Base-by-base conservation (phyloP, 1,139 yeast species). In the Oligophagozyma castellii region DNA sequence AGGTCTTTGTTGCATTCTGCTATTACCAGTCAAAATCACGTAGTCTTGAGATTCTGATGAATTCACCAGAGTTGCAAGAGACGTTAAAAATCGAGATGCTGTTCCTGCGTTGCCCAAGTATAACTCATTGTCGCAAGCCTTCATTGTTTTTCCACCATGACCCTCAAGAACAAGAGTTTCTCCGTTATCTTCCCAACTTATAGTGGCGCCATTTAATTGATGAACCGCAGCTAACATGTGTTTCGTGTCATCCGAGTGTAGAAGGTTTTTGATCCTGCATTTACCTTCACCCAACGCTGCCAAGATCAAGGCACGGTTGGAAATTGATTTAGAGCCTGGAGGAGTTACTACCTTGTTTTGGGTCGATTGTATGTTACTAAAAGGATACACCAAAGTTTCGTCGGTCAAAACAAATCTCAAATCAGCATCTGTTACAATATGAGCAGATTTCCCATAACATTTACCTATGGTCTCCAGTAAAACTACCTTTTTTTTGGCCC, bases 101-200 rank as follows among this genome's bases (percentile, higher is more conserved):
- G 99, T 89, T 42, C 99, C 99, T 1, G 99, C 98, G 51, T 89
- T 89, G 34, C 98, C 98, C 37, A 89, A 67, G 55, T 83, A 89
- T 32, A 92, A 63, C 39, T 73, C 79, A 22, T 63, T 61, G 14
- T 65, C 63, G 30, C 61, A 57, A 23, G 79, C 70, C 3, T 80
- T 70, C 26, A 64, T 45, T 37, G 81, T 58, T 20, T 66, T 56
- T 28, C 96, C 96, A 32, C 95, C 95, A 40, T 77, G 78, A 29
- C 98, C 98, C 31, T 68, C 67, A 21, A 89, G 70, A 19, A 86
- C 84, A 31, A 89, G 67, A 13, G 93, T 78, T 46, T 78, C 86
- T 39, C 95, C 95, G 44, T 83, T 84, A 38, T 80, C 86, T 51
- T 83, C 92, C 48, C 65, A 70, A 2, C 75, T 55, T 27, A 89